These are phyloP conservation scores for Dalbergia cochinchinensis DNA, from an alignment of 306 rosid genomes.

Conservation along the genomic window DNA sequence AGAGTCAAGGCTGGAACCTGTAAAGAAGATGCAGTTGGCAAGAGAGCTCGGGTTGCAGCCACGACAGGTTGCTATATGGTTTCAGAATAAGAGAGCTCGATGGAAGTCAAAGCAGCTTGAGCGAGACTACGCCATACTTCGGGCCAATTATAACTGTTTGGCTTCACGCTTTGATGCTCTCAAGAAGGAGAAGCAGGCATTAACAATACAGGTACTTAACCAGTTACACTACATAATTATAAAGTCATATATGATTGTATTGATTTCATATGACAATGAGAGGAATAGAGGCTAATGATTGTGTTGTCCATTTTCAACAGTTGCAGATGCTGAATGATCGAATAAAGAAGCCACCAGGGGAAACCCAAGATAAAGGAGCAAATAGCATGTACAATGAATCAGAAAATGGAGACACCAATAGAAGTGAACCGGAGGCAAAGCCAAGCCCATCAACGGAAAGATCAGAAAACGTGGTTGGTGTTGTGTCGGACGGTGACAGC, in stretches of 20 bases:
- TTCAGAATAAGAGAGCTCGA: conserved; percentile 94
- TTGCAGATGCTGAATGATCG: conserved; percentile 74
- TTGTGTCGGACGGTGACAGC: conserved; percentile 68
- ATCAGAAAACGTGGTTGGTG: conserved; percentile 65
- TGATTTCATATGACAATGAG: too few species aligned
- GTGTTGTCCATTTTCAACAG: conserved; percentile 45
- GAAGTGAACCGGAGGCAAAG: conserved; percentile 57
- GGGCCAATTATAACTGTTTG: conserved; percentile 61
- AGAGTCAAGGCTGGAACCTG: conserved; percentile 84
- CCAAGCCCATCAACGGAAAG: conserved; percentile 68
- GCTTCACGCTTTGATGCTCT: conserved; percentile 71
- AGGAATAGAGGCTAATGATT: too few species aligned
- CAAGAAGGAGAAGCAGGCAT: conserved; percentile 82
- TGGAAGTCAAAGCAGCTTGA: conserved; percentile 94
- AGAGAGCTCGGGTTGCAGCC: conserved; percentile 90
- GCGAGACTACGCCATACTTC: conserved; percentile 60
- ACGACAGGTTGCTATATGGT: conserved; percentile 93
- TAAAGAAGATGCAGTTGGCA: conserved; percentile 78
- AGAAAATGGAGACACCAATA: conserved; percentile 51
- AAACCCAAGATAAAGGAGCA: conserved; percentile 41
- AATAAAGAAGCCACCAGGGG: conserved; percentile 58
- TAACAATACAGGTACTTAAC: conserved; percentile 66
- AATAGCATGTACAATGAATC: conserved; percentile 58
- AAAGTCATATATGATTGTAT: too few species aligned
- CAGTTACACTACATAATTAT: too few species aligned